phyloP scores from a whole-genome alignment of 2,329 filamentous ascomycete species.

The Exophiala sideris region DNA sequence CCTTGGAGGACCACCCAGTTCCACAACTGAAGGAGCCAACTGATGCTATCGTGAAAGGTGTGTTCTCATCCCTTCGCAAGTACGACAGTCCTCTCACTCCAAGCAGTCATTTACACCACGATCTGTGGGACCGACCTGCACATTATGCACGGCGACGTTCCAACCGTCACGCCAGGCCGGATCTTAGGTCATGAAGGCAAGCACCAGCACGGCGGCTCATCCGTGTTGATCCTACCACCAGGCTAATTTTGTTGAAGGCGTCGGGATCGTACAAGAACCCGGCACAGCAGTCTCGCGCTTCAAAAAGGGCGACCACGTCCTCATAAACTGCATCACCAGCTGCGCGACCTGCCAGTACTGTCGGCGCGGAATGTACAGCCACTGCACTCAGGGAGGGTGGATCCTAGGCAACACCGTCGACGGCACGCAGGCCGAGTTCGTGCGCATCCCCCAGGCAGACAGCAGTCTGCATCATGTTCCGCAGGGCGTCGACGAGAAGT shows the following conservation, averaged over 20 bases:
- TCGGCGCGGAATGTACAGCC: conserved; percentile 49
- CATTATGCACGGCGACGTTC: conserved; percentile 54
- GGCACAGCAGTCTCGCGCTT: conserved; percentile 46
- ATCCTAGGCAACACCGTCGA: conserved; percentile 52
- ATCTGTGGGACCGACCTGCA: conserved; percentile 58
- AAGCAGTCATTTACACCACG: conserved; percentile 38
- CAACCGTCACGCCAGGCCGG: conserved; percentile 45
- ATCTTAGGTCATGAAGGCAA: conserved; percentile 53
- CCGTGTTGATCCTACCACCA: too few species aligned
- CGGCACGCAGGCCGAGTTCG: conserved; percentile 57
- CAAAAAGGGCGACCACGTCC: conserved; percentile 50
- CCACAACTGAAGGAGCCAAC: conserved; percentile 43
- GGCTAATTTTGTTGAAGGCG: conserved; percentile 20
- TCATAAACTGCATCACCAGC: conserved; percentile 52
- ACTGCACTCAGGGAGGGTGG: conserved; percentile 56
- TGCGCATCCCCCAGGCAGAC: conserved; percentile 51
- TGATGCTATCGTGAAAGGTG: conserved; percentile 48
- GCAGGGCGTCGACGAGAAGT: conserved; percentile 39
- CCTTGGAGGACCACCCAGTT: conserved; percentile 42
- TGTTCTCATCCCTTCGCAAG: background rate
- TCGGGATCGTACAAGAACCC: conserved; percentile 47
- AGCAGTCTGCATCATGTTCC: conserved; percentile 49
- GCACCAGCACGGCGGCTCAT: background rate
- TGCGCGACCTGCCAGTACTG: conserved; percentile 54
- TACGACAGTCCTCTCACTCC: background rate